Conservation (phyloP, 805 yeast genomes). For the Lachancea dasiensis region DNA sequence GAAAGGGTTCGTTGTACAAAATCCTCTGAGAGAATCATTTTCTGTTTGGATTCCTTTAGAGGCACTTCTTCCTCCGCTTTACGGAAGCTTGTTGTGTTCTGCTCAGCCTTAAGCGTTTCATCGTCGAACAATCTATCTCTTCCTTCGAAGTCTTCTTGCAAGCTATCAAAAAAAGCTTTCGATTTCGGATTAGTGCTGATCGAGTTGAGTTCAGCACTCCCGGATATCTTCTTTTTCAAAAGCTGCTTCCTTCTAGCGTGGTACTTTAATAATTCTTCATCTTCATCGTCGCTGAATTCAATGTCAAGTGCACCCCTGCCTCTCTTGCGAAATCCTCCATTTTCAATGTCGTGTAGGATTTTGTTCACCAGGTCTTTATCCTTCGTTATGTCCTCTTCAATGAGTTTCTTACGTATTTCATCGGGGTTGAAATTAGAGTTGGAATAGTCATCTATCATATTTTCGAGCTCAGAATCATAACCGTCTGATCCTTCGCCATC, state of each 20-base stretch:
- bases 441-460: constrained; percentile 66
- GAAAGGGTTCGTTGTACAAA: constrained; percentile 54
- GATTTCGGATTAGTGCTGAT: constrained; percentile 50
- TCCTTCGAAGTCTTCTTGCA: constrained; percentile 39
- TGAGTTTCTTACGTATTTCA: constrained; percentile 50
- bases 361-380: constrained; percentile 62
- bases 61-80: not conserved
- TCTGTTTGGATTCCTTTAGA: constrained; percentile 16
- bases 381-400: constrained; percentile 52
- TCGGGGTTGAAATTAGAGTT: constrained; percentile 37
- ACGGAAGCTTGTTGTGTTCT: not conserved
- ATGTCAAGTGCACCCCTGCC: constrained; percentile 50
- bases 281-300: constrained; percentile 73
- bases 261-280: constrained; percentile 40
- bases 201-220: constrained; percentile 39
- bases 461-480: constrained; percentile 71
- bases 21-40: constrained; percentile 42
- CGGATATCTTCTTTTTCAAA: constrained; percentile 45
- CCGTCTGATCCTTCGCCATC: constrained; percentile 49
- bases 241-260: constrained; percentile 40
- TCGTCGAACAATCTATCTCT: not conserved
- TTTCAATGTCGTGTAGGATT: constrained; percentile 64
- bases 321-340: constrained; percentile 60
- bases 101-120: not conserved
- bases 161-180: constrained; percentile 61